Percentiles rank a stretch among this genome's conserved stretches.
Evolutionary conservation across 139 green algal species (phyloP).

Genomic region (Pseudopediastrum boryanum): DNA sequence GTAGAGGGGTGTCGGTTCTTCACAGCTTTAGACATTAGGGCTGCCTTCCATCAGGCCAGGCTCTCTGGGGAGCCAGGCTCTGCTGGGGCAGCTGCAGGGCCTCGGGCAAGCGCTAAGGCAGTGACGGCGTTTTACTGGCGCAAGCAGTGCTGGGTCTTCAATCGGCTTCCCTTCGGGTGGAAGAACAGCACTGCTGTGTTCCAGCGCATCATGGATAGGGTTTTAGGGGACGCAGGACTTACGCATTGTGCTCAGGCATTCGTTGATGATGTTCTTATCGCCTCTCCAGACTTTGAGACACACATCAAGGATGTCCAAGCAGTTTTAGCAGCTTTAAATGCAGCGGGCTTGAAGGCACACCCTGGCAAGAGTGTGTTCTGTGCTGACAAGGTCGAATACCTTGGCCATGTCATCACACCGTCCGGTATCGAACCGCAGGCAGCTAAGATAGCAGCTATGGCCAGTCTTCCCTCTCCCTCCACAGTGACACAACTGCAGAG

Average conservation of each 20-base stretch:
- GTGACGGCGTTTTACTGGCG: too few species aligned
- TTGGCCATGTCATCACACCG: slow-evolving; percentile 43
- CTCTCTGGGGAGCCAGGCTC: too few species aligned
- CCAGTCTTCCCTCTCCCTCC: slow-evolving; percentile 28
- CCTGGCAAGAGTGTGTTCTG: slow-evolving; percentile 34
- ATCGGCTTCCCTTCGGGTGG: too few species aligned
- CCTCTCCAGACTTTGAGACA: not conserved
- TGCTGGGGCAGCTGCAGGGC: too few species aligned
- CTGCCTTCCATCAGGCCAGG: too few species aligned
- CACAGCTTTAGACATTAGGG: too few species aligned
- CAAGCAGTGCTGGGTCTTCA: too few species aligned
- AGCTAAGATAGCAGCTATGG: slow-evolving; percentile 46
- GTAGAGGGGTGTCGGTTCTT: too few species aligned
- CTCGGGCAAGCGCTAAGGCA: too few species aligned
- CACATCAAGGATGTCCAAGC: not conserved
- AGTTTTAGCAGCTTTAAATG: slow-evolving; percentile 2
- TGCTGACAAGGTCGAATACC: slow-evolving; percentile 32
- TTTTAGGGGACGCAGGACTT: not conserved
- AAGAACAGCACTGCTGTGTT: too few species aligned
- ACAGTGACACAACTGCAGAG: slow-evolving; percentile 28
- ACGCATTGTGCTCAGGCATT: slow-evolving; percentile 9
- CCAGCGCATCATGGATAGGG: too few species aligned
- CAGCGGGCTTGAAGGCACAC: slow-evolving; percentile 33
- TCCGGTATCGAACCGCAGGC: slow-evolving; percentile 23
- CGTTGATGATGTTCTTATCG: slow-evolving; percentile 40